Evolutionary conservation across 345 rosid genomes (phyloP), one percentile per base, ranked within the genome.

Genomic region (Acer saccharum): DNA sequence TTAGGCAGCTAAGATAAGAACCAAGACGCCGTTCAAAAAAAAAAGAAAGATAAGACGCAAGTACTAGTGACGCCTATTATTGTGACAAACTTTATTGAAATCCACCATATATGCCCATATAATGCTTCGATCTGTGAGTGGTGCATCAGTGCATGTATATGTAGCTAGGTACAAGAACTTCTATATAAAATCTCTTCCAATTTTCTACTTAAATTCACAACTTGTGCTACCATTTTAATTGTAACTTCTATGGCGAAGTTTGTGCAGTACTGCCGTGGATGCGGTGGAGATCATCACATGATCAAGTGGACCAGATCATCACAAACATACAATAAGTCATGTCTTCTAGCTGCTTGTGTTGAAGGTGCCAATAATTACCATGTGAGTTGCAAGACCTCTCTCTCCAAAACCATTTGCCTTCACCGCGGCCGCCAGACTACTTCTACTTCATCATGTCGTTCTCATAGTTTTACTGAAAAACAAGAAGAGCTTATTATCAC

Each of bases 401-500:
- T 83, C 69, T 84, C 82, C 61, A 84, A 84, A 69, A 78, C 81
- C 44, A 79, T 79, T 43, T 43, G 46, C 46, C 10, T 43, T 43
- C 46, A 8, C 46, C 46, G 39, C 6, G 1, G 46, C 46, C 46
- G 11, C 46, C 8, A 43, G 10, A 43, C 10, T 43, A 43, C 46
- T 43, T 8, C 46, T 43, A 7, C 46, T 9, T 43, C 46, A 43
- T 43, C 46, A 43, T 43, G 10, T 10, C 80, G 81, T 27, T 81
- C 84, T 8, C 81, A 79, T 57, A 84, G 81, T 63, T 84, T 84
- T 39, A 78, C 79, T 18, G 80, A 39, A 16, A 67, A 84, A 69
- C 84, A 84, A 48, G 87, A 84, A 50, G 87, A 84, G 21, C 78
- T 81, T 65, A 78, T 84, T 69, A 81, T 84, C 78, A 74, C 16